Conservation (phyloP, 805 yeast species). For the Yueomyces sp. region DNA sequence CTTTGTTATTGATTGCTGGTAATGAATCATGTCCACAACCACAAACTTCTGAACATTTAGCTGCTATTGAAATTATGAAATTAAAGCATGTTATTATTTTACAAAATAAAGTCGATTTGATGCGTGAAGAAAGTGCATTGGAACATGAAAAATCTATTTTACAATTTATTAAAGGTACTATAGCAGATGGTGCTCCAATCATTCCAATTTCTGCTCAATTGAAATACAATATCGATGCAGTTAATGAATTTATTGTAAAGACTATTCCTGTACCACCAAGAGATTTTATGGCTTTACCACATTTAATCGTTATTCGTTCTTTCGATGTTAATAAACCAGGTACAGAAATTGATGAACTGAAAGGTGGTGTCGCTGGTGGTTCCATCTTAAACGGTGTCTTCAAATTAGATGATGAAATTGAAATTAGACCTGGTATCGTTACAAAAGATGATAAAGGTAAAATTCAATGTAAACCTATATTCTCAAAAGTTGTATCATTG, state of each 20-base stretch:
- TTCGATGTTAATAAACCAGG: slow-evolving; percentile 99
- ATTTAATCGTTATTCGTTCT: slow-evolving; percentile 92
- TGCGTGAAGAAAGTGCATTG: slow-evolving; percentile 92
- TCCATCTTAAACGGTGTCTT: slow-evolving; percentile 94
- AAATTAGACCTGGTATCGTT: slow-evolving; percentile 97
- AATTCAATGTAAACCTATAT: slow-evolving; percentile 91
- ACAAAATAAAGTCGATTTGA: slow-evolving; percentile 96
- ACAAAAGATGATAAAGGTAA: slow-evolving; percentile 81
- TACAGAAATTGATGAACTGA: slow-evolving; percentile 88
- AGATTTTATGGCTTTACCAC: slow-evolving; percentile 88
- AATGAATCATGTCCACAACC: slow-evolving; percentile 99
- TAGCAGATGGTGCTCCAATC: slow-evolving; percentile 98
- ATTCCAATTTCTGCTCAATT: slow-evolving; percentile 98
- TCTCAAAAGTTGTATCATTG: slow-evolving; percentile 83
- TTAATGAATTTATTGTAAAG: slow-evolving; percentile 89
- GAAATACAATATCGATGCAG: slow-evolving; percentile 97
- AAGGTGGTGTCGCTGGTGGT: slow-evolving; percentile 99
- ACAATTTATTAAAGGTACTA: slow-evolving; percentile 90
- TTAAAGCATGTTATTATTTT: slow-evolving; percentile 89
- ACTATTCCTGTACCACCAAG: slow-evolving; percentile 90
- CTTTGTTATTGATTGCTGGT: slow-evolving; percentile 89
- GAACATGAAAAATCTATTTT: slow-evolving; percentile 91
- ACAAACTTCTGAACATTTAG: slow-evolving; percentile 97
- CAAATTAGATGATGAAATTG: slow-evolving; percentile 94
- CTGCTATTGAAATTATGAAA: slow-evolving; percentile 99